Base-by-base conservation (phyloP, 2,329 filamentous ascomycete genomes). In the Pseudogymnoascus sp. region DNA sequence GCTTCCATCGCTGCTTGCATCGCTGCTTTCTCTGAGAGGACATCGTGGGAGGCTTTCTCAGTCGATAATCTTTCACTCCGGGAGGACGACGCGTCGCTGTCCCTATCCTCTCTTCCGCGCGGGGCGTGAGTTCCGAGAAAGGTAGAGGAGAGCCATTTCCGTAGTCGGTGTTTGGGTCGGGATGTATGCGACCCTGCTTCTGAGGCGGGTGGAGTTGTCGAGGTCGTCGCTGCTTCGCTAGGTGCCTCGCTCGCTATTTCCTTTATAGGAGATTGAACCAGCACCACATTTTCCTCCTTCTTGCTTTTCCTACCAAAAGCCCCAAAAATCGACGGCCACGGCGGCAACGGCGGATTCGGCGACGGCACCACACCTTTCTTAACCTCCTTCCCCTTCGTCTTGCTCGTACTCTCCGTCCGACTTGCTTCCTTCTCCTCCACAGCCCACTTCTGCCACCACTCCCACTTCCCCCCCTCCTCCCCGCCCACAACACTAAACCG, bases 401-500 rank as follows among this genome's bases (percentile, higher is more conserved):
- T 8, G 6, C n/a, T n/a, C 14, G 23, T 14, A 26, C 42, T 26
- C 42, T 45, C 21, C 5, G 11, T 10, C 16, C 1, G 1, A 16
- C 3, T 2, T 7, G 2, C 4, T 7, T 14, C 40, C 40, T 8
- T 29, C 29, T 29, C 7, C 29, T 29, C 37, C 37, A 45, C 40
- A 18, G 11, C 40, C 16, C 18, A 45, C 16, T 21, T 11, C 40
- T 8, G 2, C 40, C 8, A 21, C 4, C 11, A 8, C 40, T 45
- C 10, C 16, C 10, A 21, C 8, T 18, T 11, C 40, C 8, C 3
- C 40, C 3, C 18, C 1, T 21, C 16, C 40, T 42, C 16, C 16
- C 29, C 40, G 7, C 21, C 47, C 16, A 31, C 47, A 54, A 31
- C 26, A 31, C 26, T 62, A 62, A 79, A 66, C 64, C 77, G 73